A percentile compares a stretch with the other conserved stretches of the same genome.
Evolutionary conservation across 805 yeast species (phyloP).

Genomic region (Torulaspora quercuum): DNA sequence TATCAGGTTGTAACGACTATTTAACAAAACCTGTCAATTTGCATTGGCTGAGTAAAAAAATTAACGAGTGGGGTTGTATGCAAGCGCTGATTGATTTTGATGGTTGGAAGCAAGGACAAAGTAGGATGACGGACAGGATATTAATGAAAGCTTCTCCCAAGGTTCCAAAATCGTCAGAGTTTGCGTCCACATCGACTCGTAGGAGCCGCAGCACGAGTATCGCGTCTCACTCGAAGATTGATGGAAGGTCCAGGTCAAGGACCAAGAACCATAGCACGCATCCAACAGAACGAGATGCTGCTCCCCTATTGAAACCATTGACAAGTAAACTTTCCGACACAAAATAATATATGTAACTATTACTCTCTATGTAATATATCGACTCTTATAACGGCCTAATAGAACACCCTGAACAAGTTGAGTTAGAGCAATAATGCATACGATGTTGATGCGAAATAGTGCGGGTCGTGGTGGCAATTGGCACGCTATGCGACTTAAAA

Average conservation of each 20-base stretch:
- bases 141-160: constrained; percentile 18
- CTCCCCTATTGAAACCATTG: background rate
- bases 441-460: too few species aligned
- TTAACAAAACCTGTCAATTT: constrained; percentile 93
- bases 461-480: too few species aligned
- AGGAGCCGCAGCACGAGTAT: constrained; percentile 14
- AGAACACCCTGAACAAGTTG: too few species aligned
- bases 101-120: constrained; percentile 66
- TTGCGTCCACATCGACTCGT: constrained; percentile 5
- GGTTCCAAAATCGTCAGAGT: constrained; percentile 8
- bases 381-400: too few species aligned
- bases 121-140: constrained; percentile 40
- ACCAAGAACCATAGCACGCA: constrained; percentile 6
- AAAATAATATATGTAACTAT: constrained; percentile 7
- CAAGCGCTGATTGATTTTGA: constrained; percentile 95
- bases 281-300: constrained; percentile 1
- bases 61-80: constrained; percentile 99
- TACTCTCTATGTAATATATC: constrained; percentile 5
- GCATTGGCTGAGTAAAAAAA: constrained; percentile 89
- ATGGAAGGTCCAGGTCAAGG: background rate
- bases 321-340: background rate
- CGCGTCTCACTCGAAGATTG: constrained; percentile 8
- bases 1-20: constrained; percentile 97
- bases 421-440: too few species aligned
- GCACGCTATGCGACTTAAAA: too few species aligned